Percentiles rank a stretch among this genome's conserved stretches.
Evolutionary conservation across 768 basidiomycete species (phyloP).

Genomic region (Tricholoma sp.): DNA sequence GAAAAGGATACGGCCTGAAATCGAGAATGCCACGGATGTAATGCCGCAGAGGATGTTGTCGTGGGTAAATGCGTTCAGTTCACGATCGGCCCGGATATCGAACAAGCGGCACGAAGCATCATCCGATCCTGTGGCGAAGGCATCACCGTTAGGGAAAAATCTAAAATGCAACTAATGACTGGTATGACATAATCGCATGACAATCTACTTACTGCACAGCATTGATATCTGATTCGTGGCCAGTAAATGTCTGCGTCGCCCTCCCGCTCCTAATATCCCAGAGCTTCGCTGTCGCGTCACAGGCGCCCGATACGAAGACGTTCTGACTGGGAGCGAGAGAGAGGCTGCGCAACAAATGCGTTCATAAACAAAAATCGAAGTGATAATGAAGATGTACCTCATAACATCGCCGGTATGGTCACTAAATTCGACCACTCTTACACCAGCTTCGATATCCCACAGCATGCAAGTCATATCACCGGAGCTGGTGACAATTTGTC

Average conservation of each 20-base stretch:
- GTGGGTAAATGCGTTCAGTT: constrained; percentile 94
- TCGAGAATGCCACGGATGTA: constrained; percentile 98
- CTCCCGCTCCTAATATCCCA: constrained; percentile 99
- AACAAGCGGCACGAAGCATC: constrained; percentile 98
- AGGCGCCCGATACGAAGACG: constrained; percentile 97
- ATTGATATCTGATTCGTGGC: constrained; percentile 98
- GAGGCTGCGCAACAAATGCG: constrained; percentile 46
- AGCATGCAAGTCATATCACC: constrained; percentile 99
- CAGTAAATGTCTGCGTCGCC: constrained; percentile 97
- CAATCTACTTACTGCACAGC: constrained; percentile 79
- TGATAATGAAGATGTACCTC: constrained; percentile 59
- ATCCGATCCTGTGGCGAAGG: constrained; percentile 97
- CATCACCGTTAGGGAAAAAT: constrained; percentile 99
- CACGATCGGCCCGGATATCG: constrained; percentile 96
- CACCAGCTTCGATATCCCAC: constrained; percentile 99
- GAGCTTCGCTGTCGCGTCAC: constrained; percentile 96
- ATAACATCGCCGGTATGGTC: constrained; percentile 99
- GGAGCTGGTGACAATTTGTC: constrained; percentile 96
- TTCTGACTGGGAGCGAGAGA: constrained; percentile 92
- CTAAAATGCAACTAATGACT: constrained; percentile 35
- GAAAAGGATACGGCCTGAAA: constrained; percentile 94
- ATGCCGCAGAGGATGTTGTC: constrained; percentile 99
- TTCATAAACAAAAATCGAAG: background rate
- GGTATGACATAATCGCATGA: constrained; percentile 16
- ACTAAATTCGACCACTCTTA: constrained; percentile 96